Percentiles rank a stretch among this genome's conserved stretches.
Conservation (phyloP, 176 grass and related monocot genomes). For the Oryza longistaminata region DNA sequence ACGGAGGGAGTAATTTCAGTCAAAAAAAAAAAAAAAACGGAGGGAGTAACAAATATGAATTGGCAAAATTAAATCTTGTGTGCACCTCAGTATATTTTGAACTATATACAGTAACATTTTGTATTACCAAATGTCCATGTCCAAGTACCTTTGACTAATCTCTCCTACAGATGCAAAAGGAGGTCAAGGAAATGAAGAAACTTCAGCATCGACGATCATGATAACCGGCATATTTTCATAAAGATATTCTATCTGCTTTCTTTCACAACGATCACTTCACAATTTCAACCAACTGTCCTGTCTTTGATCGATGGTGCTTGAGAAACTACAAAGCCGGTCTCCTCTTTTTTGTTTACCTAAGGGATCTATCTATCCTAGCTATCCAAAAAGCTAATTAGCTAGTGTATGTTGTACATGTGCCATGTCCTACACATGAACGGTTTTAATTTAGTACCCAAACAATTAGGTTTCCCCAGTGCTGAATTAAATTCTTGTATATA, state of each 20-base stretch:
- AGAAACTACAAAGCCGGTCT: constrained; percentile 13
- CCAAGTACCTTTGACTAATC: background rate
- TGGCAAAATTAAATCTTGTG: background rate
- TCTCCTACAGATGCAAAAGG: background rate
- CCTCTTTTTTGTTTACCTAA: constrained; percentile 21
- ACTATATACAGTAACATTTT: background rate
- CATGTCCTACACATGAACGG: constrained; percentile 22
- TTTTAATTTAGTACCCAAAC: background rate
- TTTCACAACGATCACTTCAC: constrained; percentile 12
- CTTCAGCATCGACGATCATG: constrained; percentile 7
- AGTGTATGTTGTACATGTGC: background rate
- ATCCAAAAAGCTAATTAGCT: background rate
- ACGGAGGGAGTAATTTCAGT: background rate
- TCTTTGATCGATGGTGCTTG: background rate
- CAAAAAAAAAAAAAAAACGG: no score
- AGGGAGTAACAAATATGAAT: background rate
- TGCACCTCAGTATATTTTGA: background rate
- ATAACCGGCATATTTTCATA: background rate
- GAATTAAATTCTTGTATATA: constrained; percentile 9
- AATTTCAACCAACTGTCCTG: constrained; percentile 7
- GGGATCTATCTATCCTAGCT: background rate
- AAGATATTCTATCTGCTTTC: background rate
- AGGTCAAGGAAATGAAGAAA: constrained; percentile 4
- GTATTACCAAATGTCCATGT: background rate
- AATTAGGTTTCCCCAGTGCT: background rate